Conservation (phyloP, 306 rosid genomes). For the Malus sylvestris region DNA sequence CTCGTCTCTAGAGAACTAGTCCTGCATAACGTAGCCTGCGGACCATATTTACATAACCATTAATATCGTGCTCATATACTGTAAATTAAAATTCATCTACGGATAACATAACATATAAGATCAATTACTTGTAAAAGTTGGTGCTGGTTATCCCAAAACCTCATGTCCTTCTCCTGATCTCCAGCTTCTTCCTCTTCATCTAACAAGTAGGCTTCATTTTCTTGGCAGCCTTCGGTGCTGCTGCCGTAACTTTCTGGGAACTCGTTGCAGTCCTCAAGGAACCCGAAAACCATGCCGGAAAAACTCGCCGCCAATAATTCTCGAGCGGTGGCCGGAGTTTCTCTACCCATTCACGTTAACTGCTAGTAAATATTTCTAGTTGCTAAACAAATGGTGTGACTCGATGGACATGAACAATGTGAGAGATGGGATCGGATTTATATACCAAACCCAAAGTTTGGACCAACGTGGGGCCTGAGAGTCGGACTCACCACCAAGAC, state of each 20-base stretch:
- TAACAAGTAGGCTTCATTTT: constrained; percentile 13
- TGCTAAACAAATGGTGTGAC: constrained; percentile 3
- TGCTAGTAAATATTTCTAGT: not conserved
- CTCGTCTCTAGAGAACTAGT: constrained; percentile 43
- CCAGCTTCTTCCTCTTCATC: constrained; percentile 31
- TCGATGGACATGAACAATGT: not conserved
- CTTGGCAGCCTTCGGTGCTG: constrained; percentile 17
- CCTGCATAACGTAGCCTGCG: constrained; percentile 44
- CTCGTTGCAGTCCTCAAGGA: constrained; percentile 31
- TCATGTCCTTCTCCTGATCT: constrained; percentile 24
- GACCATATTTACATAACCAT: not conserved
- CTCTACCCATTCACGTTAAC: not conserved
- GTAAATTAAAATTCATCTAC: not conserved
- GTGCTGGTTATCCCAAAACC: constrained; percentile 65
- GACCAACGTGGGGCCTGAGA: not conserved
- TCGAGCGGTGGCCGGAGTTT: constrained; percentile 4
- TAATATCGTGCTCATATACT: not conserved
- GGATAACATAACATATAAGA: not conserved
- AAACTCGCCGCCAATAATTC: constrained; percentile 1
- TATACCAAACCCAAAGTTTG: constrained; percentile 5
- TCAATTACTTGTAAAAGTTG: constrained; percentile 52
- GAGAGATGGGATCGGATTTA: not conserved
- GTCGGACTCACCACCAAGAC: constrained; percentile 24
- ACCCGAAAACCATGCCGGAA: constrained; percentile 57
- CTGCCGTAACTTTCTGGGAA: constrained; percentile 19